Evolutionary conservation across 2,329 filamentous ascomycete genomes (phyloP).

Genomic region (Lojkania enalia): DNA sequence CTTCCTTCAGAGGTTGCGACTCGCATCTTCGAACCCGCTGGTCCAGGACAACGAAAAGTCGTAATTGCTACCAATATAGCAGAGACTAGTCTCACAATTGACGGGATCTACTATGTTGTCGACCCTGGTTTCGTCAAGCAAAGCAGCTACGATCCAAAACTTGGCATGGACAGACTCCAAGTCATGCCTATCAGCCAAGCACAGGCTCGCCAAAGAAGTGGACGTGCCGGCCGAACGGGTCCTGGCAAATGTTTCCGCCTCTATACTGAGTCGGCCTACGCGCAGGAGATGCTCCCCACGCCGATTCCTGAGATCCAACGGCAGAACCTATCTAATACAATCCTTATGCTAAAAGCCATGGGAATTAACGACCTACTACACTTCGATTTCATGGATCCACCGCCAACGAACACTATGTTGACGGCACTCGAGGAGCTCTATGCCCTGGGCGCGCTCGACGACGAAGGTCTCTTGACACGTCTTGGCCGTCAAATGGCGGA

Average conservation of each 20-base stretch:
- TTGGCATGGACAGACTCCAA: slow-evolving; percentile 95
- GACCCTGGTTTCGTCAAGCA: slow-evolving; percentile 98
- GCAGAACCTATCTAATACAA: slow-evolving; percentile 88
- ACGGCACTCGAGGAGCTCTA: slow-evolving; percentile 95
- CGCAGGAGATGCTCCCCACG: slow-evolving; percentile 95
- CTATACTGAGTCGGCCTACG: slow-evolving; percentile 93
- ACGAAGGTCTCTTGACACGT: slow-evolving; percentile 90
- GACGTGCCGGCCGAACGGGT: slow-evolving; percentile 89
- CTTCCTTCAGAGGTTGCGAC: slow-evolving; percentile 93
- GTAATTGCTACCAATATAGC: slow-evolving; percentile 99
- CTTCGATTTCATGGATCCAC: slow-evolving; percentile 99
- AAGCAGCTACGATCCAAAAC: slow-evolving; percentile 93
- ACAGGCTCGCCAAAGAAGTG: slow-evolving; percentile 91
- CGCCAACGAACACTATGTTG: slow-evolving; percentile 96
- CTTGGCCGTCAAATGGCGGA: slow-evolving; percentile 97
- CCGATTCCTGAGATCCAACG: slow-evolving; percentile 96
- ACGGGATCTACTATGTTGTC: slow-evolving; percentile 95
- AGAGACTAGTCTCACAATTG: slow-evolving; percentile 96
- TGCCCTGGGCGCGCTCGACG: slow-evolving; percentile 85
- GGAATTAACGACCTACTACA: slow-evolving; percentile 96
- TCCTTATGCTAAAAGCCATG: slow-evolving; percentile 98
- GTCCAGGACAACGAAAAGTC: slow-evolving; percentile 83
- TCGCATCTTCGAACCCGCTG: slow-evolving; percentile 90
- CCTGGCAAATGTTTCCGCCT: slow-evolving; percentile 86
- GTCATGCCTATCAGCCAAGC: slow-evolving; percentile 97